These are phyloP conservation scores for Brassica balearica DNA, from an alignment of 441 rosid genomes.

Conservation along the genomic window DNA sequence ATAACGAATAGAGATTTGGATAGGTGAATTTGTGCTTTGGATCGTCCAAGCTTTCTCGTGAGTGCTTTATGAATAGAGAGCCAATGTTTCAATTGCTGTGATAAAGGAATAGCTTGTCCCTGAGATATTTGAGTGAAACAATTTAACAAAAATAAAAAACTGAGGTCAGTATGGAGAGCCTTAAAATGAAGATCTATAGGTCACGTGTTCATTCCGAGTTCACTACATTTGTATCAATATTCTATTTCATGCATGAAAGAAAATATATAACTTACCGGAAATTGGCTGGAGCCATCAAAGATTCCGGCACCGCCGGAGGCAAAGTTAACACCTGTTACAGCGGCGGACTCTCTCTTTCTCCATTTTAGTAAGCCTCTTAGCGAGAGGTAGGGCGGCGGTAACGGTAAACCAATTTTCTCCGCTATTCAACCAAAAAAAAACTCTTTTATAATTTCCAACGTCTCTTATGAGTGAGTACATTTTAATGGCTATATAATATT, in stretches of 20 bases:
- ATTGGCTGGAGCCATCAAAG: slow-evolving; percentile 52
- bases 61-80: neutral
- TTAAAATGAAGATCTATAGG: neutral
- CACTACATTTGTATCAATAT: neutral
- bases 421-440: slow-evolving; percentile 49
- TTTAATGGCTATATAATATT: neutral
- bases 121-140: slow-evolving; percentile 34
- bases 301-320: slow-evolving; percentile 85
- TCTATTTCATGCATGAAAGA: neutral
- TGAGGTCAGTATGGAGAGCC: neutral
- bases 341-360: slow-evolving; percentile 31
- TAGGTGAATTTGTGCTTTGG: slow-evolving; percentile 46
- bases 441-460: neutral
- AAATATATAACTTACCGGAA: slow-evolving; percentile 48
- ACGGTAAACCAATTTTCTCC: slow-evolving; percentile 65
- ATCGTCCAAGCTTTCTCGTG: slow-evolving; percentile 40
- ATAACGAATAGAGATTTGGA: slow-evolving; percentile 58
- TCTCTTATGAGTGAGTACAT: neutral
- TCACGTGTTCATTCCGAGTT: neutral
- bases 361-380: slow-evolving; percentile 22
- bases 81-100: slow-evolving; percentile 60
- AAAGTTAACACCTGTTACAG: slow-evolving; percentile 64
- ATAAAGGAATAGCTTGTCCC: slow-evolving; percentile 56
- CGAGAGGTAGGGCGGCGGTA: slow-evolving; percentile 64
- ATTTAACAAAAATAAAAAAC: neutral